Percentiles rank a stretch among this genome's conserved stretches.
Evolutionary conservation across 2,329 filamentous ascomycete species (phyloP).

Genomic region (Alternaria ethzedia): DNA sequence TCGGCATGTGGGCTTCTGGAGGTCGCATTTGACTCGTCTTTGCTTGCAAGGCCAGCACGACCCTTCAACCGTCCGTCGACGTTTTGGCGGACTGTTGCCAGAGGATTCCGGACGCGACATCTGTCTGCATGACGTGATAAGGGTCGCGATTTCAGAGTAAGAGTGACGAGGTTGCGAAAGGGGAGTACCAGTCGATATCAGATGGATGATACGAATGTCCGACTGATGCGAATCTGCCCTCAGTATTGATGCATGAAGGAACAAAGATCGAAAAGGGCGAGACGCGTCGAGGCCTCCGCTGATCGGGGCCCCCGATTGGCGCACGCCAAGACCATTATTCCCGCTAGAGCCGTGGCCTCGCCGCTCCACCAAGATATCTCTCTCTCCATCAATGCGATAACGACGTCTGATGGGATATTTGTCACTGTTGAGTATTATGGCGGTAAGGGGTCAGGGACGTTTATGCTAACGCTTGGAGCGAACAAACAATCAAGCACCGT

Average conservation of each 20-base stretch:
- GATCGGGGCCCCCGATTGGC: background rate
- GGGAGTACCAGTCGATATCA: background rate
- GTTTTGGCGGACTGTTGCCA: conserved; percentile 13
- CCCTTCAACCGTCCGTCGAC: conserved; percentile 15
- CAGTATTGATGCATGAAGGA: conserved; percentile 3
- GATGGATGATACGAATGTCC: background rate
- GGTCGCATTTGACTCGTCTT: conserved; percentile 12
- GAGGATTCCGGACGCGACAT: conserved; percentile 14
- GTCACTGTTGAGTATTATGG: background rate
- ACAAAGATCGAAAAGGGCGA: background rate
- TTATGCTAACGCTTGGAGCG: background rate
- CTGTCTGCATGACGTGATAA: conserved; percentile 15
- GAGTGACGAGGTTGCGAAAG: background rate
- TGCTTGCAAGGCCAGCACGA: conserved; percentile 17
- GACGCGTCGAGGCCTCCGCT: background rate
- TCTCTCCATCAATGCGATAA: background rate
- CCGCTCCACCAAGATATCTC: background rate
- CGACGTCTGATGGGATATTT: background rate
- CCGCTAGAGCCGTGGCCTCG: background rate
- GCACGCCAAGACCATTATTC: conserved; percentile 2
- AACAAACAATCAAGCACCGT: background rate
- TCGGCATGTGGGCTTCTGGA: conserved; percentile 9
- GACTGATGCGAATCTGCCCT: background rate
- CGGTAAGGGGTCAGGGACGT: background rate
- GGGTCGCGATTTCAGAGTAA: background rate